Percentiles rank a stretch among this genome's conserved stretches.
Evolutionary conservation across 176 grass and related monocot genomes (phyloP).

Genomic region (Carex littledalei): DNA sequence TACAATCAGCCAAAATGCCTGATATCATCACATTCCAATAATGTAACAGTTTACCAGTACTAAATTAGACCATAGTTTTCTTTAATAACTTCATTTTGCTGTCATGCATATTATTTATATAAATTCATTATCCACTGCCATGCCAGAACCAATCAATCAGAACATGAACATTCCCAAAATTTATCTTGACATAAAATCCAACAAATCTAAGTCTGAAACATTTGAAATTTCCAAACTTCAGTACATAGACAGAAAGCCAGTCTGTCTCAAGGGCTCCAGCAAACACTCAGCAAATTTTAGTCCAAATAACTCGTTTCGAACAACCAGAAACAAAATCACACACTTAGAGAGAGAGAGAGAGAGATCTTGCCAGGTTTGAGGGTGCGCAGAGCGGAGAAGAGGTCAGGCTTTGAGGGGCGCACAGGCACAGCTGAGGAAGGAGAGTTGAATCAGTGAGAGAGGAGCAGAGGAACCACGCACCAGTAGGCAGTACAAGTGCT

Average conservation of each 20-base stretch:
- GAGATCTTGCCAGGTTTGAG: not conserved
- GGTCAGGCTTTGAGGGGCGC: not conserved
- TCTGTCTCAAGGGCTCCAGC: not conserved
- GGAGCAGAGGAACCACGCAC: not conserved
- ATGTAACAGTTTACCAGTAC: not conserved
- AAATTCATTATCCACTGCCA: not conserved
- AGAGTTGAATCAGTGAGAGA: not conserved
- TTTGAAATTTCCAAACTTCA: not conserved
- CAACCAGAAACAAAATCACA: not conserved
- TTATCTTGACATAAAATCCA: not conserved
- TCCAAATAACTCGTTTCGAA: not conserved
- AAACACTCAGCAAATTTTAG: not conserved
- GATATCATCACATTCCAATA: not conserved
- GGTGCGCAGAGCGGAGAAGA: not conserved
- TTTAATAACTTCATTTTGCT: not conserved
- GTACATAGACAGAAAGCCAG: not conserved
- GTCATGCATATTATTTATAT: not conserved
- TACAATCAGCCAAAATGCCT: not conserved
- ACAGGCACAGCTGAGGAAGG: not conserved
- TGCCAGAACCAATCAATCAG: not conserved
- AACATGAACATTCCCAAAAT: not conserved
- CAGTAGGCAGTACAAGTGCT: not conserved
- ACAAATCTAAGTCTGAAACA: not conserved
- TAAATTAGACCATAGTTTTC: not conserved
- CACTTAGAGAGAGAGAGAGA: not conserved